Percentiles rank a stretch among this genome's conserved stretches.
phyloP scores from a whole-genome alignment of 2,329 filamentous ascomycete genomes.

The Salinomyces thailandicus region DNA sequence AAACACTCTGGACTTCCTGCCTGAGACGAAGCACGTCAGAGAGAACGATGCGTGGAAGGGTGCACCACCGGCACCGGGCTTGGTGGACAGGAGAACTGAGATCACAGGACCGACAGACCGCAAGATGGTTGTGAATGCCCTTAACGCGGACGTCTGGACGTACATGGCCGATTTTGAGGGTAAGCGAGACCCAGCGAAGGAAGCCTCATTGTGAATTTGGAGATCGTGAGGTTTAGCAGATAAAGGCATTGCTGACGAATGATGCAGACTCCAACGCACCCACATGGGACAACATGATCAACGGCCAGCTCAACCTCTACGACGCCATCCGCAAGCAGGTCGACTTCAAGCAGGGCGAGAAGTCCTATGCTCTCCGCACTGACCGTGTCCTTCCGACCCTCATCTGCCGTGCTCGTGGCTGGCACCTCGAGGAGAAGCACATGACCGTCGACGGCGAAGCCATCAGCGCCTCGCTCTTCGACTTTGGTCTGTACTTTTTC shows the following conservation, averaged over 20 bases:
- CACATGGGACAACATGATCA: conserved; percentile 99
- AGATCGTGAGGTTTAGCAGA: neutral
- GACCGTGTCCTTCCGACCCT: conserved; percentile 80
- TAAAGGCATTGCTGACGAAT: neutral
- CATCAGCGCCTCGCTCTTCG: conserved; percentile 84
- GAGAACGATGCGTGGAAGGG: conserved; percentile 92
- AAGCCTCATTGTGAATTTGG: too few relatives aligned
- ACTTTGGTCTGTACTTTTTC: conserved; percentile 98
- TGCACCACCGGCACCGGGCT: conserved; percentile 78
- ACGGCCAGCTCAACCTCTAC: conserved; percentile 94
- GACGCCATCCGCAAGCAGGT: conserved; percentile 88
- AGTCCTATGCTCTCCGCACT: conserved; percentile 95
- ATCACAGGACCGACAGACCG: conserved; percentile 95
- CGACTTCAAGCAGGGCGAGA: conserved; percentile 89
- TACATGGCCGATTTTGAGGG: conserved; percentile 99
- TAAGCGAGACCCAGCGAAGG: conserved; percentile 34
- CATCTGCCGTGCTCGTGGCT: conserved; percentile 88
- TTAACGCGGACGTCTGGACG: conserved; percentile 94
- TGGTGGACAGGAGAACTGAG: conserved; percentile 88
- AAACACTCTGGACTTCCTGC: conserved; percentile 80
- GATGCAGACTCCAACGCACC: conserved; percentile 83
- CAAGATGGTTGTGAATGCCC: conserved; percentile 97
- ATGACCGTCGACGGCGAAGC: conserved; percentile 90
- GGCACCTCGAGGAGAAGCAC: conserved; percentile 98
- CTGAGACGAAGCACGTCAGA: conserved; percentile 89